Percentiles rank a stretch among this genome's conserved stretches.
Conservation (phyloP, 169 alveolate genomes). For the Plasmodium sp. region DNA sequence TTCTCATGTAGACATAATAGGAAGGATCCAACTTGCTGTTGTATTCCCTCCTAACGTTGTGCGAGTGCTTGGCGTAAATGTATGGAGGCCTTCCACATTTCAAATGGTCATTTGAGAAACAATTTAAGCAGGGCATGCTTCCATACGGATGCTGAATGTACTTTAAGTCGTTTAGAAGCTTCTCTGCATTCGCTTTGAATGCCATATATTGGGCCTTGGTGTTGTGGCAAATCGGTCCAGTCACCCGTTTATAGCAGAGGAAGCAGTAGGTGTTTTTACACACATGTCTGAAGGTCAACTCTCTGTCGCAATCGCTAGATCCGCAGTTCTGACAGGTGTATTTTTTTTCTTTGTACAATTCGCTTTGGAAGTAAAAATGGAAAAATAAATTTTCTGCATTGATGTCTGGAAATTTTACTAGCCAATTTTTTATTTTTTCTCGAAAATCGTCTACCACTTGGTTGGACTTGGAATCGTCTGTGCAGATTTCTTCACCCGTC, state of each 20-base stretch:
- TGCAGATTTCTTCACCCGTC: background rate
- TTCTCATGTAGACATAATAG: conserved; percentile 15
- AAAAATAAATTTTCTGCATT: conserved; percentile 63
- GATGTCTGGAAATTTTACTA: conserved; percentile 37
- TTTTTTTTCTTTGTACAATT: conserved; percentile 37
- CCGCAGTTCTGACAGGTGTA: conserved; percentile 52
- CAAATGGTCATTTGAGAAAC: conserved; percentile 25
- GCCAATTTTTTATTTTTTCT: conserved; percentile 54
- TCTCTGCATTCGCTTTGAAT: background rate
- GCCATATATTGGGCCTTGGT: conserved; percentile 15
- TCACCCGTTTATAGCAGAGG: conserved; percentile 17
- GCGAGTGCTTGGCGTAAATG: conserved; percentile 4
- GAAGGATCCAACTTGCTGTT: background rate
- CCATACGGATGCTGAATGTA: conserved; percentile 1
- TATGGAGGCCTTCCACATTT: conserved; percentile 72
- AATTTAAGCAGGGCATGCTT: conserved; percentile 30
- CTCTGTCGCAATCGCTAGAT: conserved; percentile 34
- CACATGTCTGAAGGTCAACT: background rate
- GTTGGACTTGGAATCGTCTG: background rate
- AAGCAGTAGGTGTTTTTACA: conserved; percentile 46
- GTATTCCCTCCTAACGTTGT: conserved; percentile 11
- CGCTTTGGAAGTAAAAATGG: conserved; percentile 56
- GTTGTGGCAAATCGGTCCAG: conserved; percentile 19
- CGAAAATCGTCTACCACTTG: conserved; percentile 21
- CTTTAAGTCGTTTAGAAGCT: background rate